phyloP scores from a whole-genome alignment of 2,329 filamentous ascomycete genomes.

The Fonsecaea erecta region DNA sequence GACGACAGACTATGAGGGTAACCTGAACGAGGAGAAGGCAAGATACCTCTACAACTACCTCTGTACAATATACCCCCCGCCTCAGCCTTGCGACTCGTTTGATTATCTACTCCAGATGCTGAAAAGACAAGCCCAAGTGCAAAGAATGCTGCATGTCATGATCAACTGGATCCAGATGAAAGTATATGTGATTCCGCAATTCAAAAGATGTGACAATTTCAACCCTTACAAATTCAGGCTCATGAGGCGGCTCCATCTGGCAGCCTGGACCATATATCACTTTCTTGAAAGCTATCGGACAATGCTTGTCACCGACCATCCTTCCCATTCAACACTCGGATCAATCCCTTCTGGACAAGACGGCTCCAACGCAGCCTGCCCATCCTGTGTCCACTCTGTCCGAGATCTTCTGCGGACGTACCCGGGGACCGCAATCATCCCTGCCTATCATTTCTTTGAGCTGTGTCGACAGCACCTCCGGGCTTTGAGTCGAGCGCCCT shows the following conservation, averaged over 20 bases:
- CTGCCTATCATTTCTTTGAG: slow-evolving; percentile 33
- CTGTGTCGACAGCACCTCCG: slow-evolving; percentile 33
- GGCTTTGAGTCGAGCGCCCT: slow-evolving; percentile 30
- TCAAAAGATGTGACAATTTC: slow-evolving; percentile 28
- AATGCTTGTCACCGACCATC: slow-evolving; percentile 30
- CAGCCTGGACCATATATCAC: slow-evolving; percentile 33
- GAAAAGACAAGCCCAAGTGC: slow-evolving; percentile 26
- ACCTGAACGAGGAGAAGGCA: slow-evolving; percentile 10
- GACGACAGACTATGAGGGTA: slow-evolving; percentile 6
- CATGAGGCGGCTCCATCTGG: slow-evolving; percentile 26
- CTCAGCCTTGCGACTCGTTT: slow-evolving; percentile 22
- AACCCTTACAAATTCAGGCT: slow-evolving; percentile 29
- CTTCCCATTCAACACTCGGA: slow-evolving; percentile 13
- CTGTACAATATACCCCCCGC: slow-evolving; percentile 28
- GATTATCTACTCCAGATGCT: slow-evolving; percentile 33
- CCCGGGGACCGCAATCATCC: slow-evolving; percentile 27
- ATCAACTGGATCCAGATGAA: slow-evolving; percentile 32
- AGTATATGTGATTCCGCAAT: slow-evolving; percentile 32
- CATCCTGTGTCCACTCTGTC: slow-evolving; percentile 19
- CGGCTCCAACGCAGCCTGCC: slow-evolving; percentile 14
- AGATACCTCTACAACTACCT: slow-evolving; percentile 25
- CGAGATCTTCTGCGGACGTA: slow-evolving; percentile 25
- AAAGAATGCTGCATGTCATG: slow-evolving; percentile 29
- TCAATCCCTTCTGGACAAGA: background rate
- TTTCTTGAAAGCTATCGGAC: slow-evolving; percentile 34